phyloP scores from a whole-genome alignment of 495 filamentous ascomycete species.

The Cryomyces minteri region DNA sequence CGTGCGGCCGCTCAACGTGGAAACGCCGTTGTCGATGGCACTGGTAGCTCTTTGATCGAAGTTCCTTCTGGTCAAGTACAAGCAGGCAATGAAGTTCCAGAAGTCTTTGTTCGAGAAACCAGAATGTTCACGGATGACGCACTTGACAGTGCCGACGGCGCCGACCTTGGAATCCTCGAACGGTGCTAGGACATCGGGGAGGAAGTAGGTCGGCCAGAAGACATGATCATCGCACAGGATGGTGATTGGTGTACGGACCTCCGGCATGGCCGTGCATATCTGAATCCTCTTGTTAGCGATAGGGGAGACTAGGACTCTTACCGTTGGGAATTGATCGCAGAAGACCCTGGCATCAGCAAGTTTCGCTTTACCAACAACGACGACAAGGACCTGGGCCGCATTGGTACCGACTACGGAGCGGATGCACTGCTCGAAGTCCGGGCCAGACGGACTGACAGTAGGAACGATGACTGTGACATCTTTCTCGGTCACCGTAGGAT shows the following conservation, averaged over 20 bases:
- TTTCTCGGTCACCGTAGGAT: constrained; percentile 41
- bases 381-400: constrained; percentile 39
- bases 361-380: constrained; percentile 41
- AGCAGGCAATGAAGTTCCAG: constrained; percentile 63
- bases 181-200: constrained; percentile 72
- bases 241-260: constrained; percentile 54
- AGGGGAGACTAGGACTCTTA: constrained; percentile 16
- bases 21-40: constrained; percentile 67
- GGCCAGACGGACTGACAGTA: constrained; percentile 44
- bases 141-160: constrained; percentile 67
- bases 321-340: constrained; percentile 28
- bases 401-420: constrained; percentile 35
- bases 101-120: constrained; percentile 22
- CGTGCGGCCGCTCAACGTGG: constrained; percentile 73
- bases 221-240: constrained; percentile 82
- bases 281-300: constrained; percentile 67
- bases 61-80: constrained; percentile 69
- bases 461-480: constrained; percentile 64
- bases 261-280: constrained; percentile 62
- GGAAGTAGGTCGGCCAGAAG: constrained; percentile 55
- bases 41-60: constrained; percentile 81
- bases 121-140: constrained; percentile 52
- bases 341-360: constrained; percentile 32
- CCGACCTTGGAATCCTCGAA: constrained; percentile 63
- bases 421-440: constrained; percentile 39